Base-by-base conservation (phyloP, 2,329 filamentous ascomycete genomes). In the Pyricularia pennisetigena region DNA sequence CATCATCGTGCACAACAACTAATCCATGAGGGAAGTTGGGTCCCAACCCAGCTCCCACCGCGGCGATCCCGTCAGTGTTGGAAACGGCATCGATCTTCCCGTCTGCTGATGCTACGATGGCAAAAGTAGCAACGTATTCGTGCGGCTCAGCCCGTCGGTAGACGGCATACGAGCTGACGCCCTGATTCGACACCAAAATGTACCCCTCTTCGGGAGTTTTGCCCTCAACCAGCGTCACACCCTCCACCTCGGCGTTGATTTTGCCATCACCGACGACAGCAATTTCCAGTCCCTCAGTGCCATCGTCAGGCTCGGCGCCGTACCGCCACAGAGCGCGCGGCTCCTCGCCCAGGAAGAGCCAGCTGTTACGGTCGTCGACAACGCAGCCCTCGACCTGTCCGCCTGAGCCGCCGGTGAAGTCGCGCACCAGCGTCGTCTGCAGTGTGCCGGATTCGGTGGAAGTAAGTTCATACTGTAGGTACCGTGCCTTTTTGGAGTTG, bases 301-400 rank as follows among this genome's bases (percentile, higher is more conserved):
- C 72, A 26, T 77, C 74, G 61, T 80, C 78, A 0, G 83, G 83
- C 71, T 86, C 83, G 0, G 82, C 83, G 6, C 77, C 80, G 66
- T 85, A 85, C 4, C 82, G 76, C 83, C 83, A 86, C 0, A 85
- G 78, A 0, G 81, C 83, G 6, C 78, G 79, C 0, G 81, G 81
- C 66, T 86, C 83, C 71, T 85, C 84, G 41, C 83, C 82, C 4
- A 85, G 75, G 70, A 85, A 80, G 3, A 86, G 71, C 74, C 79
- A 82, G 5, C 81, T 81, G 68, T 84, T 82, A 16, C 79, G 79
- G 26, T 85, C 82, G 68, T 86, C 83, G 0, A 79, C 74, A 0
- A 85, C 83, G 66, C 83, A 86, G 4, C 83, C 83, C 72, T 86
- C 83, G 0, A 84, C 82, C 70, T 86, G 83, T 2, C 82, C 82